Evolutionary conservation across 768 basidiomycete genomes (phyloP), one percentile per base, ranked within the genome.

Genomic region (Trametes cubensis): DNA sequence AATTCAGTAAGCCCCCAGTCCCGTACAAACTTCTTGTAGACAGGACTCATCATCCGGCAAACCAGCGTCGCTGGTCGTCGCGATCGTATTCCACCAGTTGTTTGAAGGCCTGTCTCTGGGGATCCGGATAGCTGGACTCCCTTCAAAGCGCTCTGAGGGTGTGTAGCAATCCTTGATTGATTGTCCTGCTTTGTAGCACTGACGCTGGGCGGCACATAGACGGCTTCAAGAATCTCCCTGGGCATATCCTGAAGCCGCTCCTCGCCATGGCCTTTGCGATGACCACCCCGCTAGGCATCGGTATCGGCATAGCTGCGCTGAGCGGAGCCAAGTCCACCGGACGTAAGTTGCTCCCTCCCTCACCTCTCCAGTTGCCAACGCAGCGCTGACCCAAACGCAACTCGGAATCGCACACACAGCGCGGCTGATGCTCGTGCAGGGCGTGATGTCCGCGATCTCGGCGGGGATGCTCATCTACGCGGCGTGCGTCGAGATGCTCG

Each of bases 381-480:
- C 23, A 41, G 5, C 39, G 4, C 23, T 10, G 6, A 40, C 10
- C n/a, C n/a, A n/a, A n/a, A n/a, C n/a, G n/a, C n/a, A n/a, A n/a
- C n/a, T n/a, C n/a, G n/a, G n/a, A n/a, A n/a, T n/a, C n/a, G 5
- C 0, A 6, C 8, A 30, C 26, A 39, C 48, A 82, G 82, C 77
- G 11, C 76, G 77, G n/a, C 76, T 87, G 71, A 74, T 78, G 40
- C 78, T 89, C 17, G 79, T 80, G 0, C 86, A 89, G 70, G 91
- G 91, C 21, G 69, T 92, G 46, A 86, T 92, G 87, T 87, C 85
- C 7, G 89, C 89, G n/a, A 78, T 92, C 34, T 90, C 88, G 0
- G 89, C 90, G 0, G 90, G 91, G 3, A 86, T 93, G 87, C 81
- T 94, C 51, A 91, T 88, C 47, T 93, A 92, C 67, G 91, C 88